Evolutionary conservation across 768 basidiomycete genomes (phyloP).

Genomic region (Tylopilus plumbeoviolaceoides): DNA sequence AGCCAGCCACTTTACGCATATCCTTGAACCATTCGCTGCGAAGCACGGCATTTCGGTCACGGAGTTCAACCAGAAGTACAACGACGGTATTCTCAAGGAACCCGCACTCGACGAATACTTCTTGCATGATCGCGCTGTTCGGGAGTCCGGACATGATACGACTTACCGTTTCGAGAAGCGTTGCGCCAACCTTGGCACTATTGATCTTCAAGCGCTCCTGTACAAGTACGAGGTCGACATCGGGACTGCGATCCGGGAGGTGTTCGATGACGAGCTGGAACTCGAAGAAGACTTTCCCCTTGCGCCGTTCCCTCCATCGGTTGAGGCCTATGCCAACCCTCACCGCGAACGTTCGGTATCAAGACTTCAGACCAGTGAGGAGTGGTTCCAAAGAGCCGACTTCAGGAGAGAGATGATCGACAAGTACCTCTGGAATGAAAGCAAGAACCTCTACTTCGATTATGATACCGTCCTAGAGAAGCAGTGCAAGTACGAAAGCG

Average conservation of each 20-base stretch:
- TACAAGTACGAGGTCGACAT: conserved; percentile 99
- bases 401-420: conserved; percentile 84
- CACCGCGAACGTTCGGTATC: conserved; percentile 54
- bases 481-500: conserved; percentile 93
- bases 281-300: conserved; percentile 90
- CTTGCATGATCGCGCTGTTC: conserved; percentile 92
- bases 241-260: conserved; percentile 93
- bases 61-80: conserved; percentile 97
- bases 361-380: conserved; percentile 68
- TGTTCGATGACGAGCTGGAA: conserved; percentile 90
- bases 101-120: conserved; percentile 96
- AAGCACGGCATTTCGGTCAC: conserved; percentile 91
- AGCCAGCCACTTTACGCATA: conserved; percentile 96
- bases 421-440: conserved; percentile 95
- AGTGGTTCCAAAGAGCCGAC: conserved; percentile 92
- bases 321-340: conserved; percentile 64
- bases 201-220: conserved; percentile 91
- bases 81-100: conserved; percentile 76
- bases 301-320: conserved; percentile 85
- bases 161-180: conserved; percentile 97
- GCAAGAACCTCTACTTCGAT: conserved; percentile 90
- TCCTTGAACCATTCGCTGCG: conserved; percentile 90
- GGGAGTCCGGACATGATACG: conserved; percentile 95
- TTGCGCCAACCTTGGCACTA: conserved; percentile 93
- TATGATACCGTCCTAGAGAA: conserved; percentile 90